phyloP scores from a whole-genome alignment of 2,329 filamentous ascomycete genomes.

The Pseudocercospora pini-densiflorae region DNA sequence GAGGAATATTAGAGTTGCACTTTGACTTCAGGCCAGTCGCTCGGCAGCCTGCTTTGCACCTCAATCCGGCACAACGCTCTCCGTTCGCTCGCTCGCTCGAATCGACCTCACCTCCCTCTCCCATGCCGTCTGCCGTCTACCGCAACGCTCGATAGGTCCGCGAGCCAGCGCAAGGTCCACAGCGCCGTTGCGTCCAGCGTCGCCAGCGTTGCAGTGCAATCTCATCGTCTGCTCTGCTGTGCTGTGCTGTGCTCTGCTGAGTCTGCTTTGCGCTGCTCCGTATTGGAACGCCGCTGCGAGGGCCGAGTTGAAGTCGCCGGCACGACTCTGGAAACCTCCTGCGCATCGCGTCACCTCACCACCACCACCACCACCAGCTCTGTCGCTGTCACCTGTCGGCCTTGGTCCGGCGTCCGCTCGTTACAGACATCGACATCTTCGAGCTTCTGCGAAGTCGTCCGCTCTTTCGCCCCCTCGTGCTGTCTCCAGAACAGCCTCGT shows the following conservation, averaged over 20 bases:
- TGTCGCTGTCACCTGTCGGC: slow-evolving; percentile 27
- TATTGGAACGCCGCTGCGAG: neutral
- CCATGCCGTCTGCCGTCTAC: neutral
- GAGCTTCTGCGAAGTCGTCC: slow-evolving; percentile 35
- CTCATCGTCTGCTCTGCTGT: slow-evolving; percentile 2
- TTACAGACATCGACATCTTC: slow-evolving; percentile 26
- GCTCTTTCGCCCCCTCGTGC: slow-evolving; percentile 20
- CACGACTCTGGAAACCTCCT: slow-evolving; percentile 1
- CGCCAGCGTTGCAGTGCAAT: slow-evolving; percentile 19
- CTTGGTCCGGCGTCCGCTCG: slow-evolving; percentile 39
- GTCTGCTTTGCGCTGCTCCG: no score
- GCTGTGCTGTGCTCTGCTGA: no score
- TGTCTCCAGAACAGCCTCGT: slow-evolving; percentile 16
- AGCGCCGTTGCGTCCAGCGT: slow-evolving; percentile 16
- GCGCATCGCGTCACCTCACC: neutral
- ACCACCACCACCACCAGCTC: slow-evolving; percentile 13
- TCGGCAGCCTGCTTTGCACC: neutral
- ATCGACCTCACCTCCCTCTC: neutral
- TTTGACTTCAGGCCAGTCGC: neutral
- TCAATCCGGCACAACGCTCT: neutral
- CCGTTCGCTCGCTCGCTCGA: neutral
- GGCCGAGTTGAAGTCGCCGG: slow-evolving; percentile 12
- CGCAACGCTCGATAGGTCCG: slow-evolving; percentile 6
- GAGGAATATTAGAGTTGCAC: neutral
- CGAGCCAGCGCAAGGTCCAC: slow-evolving; percentile 5